Base-by-base conservation (phyloP, 2,329 filamentous ascomycete genomes). In the Mycosphaerella sp. region DNA sequence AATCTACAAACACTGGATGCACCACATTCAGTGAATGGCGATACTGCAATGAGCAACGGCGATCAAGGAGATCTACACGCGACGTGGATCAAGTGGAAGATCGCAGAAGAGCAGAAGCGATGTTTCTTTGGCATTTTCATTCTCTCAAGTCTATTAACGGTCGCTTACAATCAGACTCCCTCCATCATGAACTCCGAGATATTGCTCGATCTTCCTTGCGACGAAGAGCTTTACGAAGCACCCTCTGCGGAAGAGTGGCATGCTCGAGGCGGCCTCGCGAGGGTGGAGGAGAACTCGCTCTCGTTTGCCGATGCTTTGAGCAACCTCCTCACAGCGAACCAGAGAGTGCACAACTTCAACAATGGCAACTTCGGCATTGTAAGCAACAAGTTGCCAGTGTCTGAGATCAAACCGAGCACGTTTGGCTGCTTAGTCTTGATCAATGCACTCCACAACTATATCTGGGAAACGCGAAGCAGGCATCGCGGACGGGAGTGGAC, bases 381-480 rank as follows among this genome's bases (percentile, higher is more conserved):
- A 6, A 57, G 47, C 53, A 59, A 49, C 49, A 60, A 58, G 44
- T 50, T 46, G 25, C 43, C 44, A 34, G 49, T 21, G 28, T 52
- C 35, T 9, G 82, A 88, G 30, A 75, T 93, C 42, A 82, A 80
- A 59, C 89, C 89, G 0, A 96, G 91, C 70, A 90, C 89, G 0
- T 95, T 95, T 67, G 93, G 91, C 7, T 95, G 89, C 66, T 76
- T 96, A 27, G 79, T 96, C 5, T 73, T 98, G 56, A 96, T 97
- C 66, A 91, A 95, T 65, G 90, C 93, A 3, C 76, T 97, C 18
- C 93, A 97, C 71, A 96, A 96, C 62, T 96, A 95, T 69, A 96
- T 97, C 40, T 97, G 93, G 93, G 91, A 97, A 70, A 96, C 90
- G 0, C 80, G 91, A 18, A 90, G 95, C 69, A 79, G 89, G 46